Base-by-base conservation (phyloP, 805 yeast species). In the Schizosaccharomyces lindneri region DNA sequence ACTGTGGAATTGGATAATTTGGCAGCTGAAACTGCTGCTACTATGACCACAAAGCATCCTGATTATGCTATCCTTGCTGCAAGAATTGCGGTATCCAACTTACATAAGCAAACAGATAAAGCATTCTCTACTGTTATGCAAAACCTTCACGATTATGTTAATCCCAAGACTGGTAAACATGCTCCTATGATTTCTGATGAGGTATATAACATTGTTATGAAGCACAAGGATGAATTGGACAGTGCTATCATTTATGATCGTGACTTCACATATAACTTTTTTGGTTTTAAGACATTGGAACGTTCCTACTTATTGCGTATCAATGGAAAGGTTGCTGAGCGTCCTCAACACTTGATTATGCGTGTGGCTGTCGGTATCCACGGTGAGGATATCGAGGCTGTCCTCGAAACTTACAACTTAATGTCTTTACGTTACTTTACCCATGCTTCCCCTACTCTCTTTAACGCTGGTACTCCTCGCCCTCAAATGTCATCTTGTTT, bases 21-120 rank as follows among this genome's bases (percentile, higher is more conserved):
- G 59, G 89, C 97, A 60, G 97, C 97, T 55, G 98, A 93, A 74
- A 88, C 96, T 46, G 95, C 96, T 63, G 97, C 97, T 55, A 85
- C 84, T 70, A 87, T 93, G 96, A 88, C 97, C 63, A 90, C 97
- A 13, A 80, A 86, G 65, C 97, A 90, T 72, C 97, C 97, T n/a
- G 97, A 93, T 74, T 89, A 90, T 68, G 96, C 97, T 32, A 81
- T 83, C 55, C 78, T 67, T 32, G 65, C 97, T 62, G 97, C 97
- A 43, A 83, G 98, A 75, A 84, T 90, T 64, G 97, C 97, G 24
- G 83, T 93, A 62, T 86, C 96, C 55, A 87, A 87, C 72, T 78
- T 93, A 70, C 97, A 90, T 76, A 89, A 89, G 74, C 95, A 88
- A 74, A 89, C 97, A 61, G 85, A 87, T 64, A 85, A 85, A 73